Evolutionary conservation across 2,329 filamentous ascomycete genomes (phyloP).

Genomic region (Fusarium solani-melongenae): DNA sequence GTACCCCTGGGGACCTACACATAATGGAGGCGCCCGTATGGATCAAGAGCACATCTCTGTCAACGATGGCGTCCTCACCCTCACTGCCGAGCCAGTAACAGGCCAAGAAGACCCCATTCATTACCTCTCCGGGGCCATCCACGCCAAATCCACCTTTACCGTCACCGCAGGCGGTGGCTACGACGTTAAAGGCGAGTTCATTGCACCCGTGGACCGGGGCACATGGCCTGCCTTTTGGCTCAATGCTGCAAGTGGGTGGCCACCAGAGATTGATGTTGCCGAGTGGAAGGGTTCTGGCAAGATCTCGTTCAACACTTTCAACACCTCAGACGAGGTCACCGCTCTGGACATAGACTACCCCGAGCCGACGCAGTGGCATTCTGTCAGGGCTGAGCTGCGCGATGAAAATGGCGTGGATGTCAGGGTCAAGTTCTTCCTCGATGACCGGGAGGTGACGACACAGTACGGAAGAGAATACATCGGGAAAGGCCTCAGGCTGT

Average conservation of each 20-base stretch:
- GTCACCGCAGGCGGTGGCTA: slow-evolving; percentile 22
- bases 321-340: slow-evolving; percentile 24
- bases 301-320: slow-evolving; percentile 36
- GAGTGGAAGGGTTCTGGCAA: slow-evolving; percentile 34
- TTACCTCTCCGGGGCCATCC: slow-evolving; percentile 30
- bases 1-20: slow-evolving; percentile 26
- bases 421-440: slow-evolving; percentile 35
- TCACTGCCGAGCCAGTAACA: slow-evolving; percentile 26
- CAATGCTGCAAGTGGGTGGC: slow-evolving; percentile 30
- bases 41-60: slow-evolving; percentile 29
- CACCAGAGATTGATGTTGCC: slow-evolving; percentile 32
- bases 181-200: slow-evolving; percentile 28
- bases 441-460: slow-evolving; percentile 25
- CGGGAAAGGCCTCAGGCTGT: slow-evolving; percentile 26
- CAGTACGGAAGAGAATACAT: slow-evolving; percentile 32
- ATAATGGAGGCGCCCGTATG: slow-evolving; percentile 33
- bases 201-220: slow-evolving; percentile 21
- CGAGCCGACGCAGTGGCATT: slow-evolving; percentile 24
- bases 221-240: slow-evolving; percentile 36
- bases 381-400: slow-evolving; percentile 29
- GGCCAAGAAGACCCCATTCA: slow-evolving; percentile 26
- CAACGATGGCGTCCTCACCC: slow-evolving; percentile 18
- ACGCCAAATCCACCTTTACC: slow-evolving; percentile 30
- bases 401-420: slow-evolving; percentile 32
- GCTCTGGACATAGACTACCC: slow-evolving; percentile 26